Conservation (phyloP, 805 yeast species). For the Phaffomyces thermotolerans region DNA sequence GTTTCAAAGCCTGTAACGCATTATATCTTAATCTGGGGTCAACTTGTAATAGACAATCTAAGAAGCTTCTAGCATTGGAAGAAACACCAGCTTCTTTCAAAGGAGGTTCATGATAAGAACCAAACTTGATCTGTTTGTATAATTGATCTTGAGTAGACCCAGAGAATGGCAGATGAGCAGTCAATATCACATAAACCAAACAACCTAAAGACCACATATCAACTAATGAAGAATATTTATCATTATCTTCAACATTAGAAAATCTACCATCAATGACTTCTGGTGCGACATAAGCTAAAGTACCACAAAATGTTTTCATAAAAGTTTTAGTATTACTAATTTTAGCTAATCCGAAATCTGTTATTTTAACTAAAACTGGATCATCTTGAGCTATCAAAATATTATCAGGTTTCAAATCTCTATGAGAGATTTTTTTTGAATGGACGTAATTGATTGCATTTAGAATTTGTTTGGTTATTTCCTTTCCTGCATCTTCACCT, state of each 20-base stretch:
- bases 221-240: slow-evolving; percentile 71
- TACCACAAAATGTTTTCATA: slow-evolving; percentile 96
- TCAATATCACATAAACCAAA: slow-evolving; percentile 79
- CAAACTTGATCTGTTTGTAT: slow-evolving; percentile 66
- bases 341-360: slow-evolving; percentile 96
- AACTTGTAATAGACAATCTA: slow-evolving; percentile 63
- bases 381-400: slow-evolving; percentile 84
- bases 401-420: slow-evolving; percentile 96
- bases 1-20: slow-evolving; percentile 69
- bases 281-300: slow-evolving; percentile 95
- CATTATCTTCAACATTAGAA: slow-evolving; percentile 20
- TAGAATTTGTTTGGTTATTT: slow-evolving; percentile 76
- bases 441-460: slow-evolving; percentile 86
- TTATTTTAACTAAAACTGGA: slow-evolving; percentile 85
- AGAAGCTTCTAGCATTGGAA: slow-evolving; percentile 61
- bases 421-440: slow-evolving; percentile 83
- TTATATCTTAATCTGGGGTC: slow-evolving; percentile 67
- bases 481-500: slow-evolving; percentile 85
- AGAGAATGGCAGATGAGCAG: slow-evolving; percentile 92
- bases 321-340: slow-evolving; percentile 75
- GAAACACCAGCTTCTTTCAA: slow-evolving; percentile 61
- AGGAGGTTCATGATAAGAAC: slow-evolving; percentile 74
- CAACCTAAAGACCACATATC: slow-evolving; percentile 99
- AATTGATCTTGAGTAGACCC: slow-evolving; percentile 86
- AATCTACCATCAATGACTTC: slow-evolving; percentile 57